Percentiles rank a stretch among this genome's conserved stretches.
Evolutionary conservation across 331 rosid genomes (phyloP).

Genomic region (Quercus lobata): DNA sequence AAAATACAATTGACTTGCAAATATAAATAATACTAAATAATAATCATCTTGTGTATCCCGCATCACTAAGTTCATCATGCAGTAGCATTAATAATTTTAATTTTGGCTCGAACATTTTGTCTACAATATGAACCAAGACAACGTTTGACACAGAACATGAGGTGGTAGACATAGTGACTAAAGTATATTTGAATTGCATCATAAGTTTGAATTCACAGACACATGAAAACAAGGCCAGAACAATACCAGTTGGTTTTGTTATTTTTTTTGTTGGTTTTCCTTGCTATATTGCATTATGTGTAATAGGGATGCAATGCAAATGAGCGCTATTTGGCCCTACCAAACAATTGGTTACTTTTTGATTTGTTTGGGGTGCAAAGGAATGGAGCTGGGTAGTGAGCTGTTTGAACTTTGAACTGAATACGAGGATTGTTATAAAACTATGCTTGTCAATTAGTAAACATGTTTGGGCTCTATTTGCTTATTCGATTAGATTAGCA

Average conservation of each 20-base stretch:
- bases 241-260: too few species aligned
- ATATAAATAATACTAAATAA: too few species aligned
- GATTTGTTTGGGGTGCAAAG: not conserved
- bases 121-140: not conserved
- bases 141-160: not conserved
- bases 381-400: not conserved
- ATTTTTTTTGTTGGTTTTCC: not conserved
- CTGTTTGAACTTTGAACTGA: not conserved
- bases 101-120: not conserved
- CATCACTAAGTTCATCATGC: not conserved
- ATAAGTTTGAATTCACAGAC: not conserved
- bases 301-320: not conserved
- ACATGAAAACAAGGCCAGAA: not conserved
- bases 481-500: not conserved
- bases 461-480: not conserved
- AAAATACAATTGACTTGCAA: too few species aligned
- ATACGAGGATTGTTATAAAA: not conserved
- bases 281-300: not conserved
- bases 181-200: not conserved
- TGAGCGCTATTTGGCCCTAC: not conserved
- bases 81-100: not conserved
- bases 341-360: not conserved
- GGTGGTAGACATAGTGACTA: not conserved
- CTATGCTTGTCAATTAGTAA: not conserved
- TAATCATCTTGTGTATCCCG: too few species aligned